Percentiles rank a stretch among this genome's conserved stretches.
These are phyloP conservation scores for Geosmithia putterillii DNA, from an alignment of 2,329 filamentous ascomycete genomes.

Conservation along the genomic window DNA sequence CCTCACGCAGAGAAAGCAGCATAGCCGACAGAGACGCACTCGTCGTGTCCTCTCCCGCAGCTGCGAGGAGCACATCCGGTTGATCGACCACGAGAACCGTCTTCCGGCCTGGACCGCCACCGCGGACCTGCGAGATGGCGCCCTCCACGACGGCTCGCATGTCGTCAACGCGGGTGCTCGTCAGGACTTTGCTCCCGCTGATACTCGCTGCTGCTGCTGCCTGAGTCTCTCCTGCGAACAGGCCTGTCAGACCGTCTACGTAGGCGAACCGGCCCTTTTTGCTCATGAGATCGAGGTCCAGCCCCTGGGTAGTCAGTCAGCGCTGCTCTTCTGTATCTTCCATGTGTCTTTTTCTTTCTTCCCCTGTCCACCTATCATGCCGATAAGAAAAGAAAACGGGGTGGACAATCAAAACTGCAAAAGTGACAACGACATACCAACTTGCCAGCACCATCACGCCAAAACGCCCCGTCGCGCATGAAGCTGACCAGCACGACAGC, in stretches of 20 bases:
- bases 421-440: slow-evolving; percentile 31
- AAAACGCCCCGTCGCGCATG: slow-evolving; percentile 66
- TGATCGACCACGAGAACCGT: slow-evolving; percentile 55
- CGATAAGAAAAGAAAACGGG: not conserved
- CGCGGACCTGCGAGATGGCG: slow-evolving; percentile 21
- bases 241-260: slow-evolving; percentile 58
- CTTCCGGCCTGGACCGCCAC: too few species aligned
- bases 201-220: slow-evolving; percentile 2
- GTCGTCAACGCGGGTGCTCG: slow-evolving; percentile 16
- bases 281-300: slow-evolving; percentile 54
- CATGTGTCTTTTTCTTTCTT: not conserved
- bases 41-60: slow-evolving; percentile 31
- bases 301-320: slow-evolving; percentile 34
- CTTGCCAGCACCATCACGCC: slow-evolving; percentile 58
- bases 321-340: not conserved
- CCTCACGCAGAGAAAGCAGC: slow-evolving; percentile 50
- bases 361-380: not conserved
- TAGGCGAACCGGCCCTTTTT: slow-evolving; percentile 53
- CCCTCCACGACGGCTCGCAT: slow-evolving; percentile 26
- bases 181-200: slow-evolving; percentile 13
- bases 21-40: slow-evolving; percentile 38
- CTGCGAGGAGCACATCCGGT: slow-evolving; percentile 51
- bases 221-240: slow-evolving; percentile 26
- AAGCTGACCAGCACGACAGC: slow-evolving; percentile 73
- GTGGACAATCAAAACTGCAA: not conserved